Percentiles rank a stretch among this genome's conserved stretches.
Evolutionary conservation across 768 basidiomycete genomes (phyloP).

Genomic region (Mycena olivaceomarginata): DNA sequence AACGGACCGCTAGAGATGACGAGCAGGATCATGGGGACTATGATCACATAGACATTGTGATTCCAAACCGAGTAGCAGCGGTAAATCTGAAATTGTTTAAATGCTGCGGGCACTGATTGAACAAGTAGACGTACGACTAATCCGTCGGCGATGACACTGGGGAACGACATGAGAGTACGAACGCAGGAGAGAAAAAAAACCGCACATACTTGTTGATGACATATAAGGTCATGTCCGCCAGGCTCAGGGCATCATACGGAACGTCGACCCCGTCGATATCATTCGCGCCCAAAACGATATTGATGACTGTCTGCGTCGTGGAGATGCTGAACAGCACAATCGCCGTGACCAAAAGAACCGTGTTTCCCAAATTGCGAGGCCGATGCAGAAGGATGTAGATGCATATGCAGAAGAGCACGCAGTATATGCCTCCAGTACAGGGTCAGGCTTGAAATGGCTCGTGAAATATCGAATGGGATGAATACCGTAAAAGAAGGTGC

Average conservation of each 20-base stretch:
- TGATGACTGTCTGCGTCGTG: slow-evolving; percentile 51
- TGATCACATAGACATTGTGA: slow-evolving; percentile 51
- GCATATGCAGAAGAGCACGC: slow-evolving; percentile 54
- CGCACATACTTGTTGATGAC: slow-evolving; percentile 56
- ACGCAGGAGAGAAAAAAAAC: not conserved
- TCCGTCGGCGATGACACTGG: slow-evolving; percentile 53
- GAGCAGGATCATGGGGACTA: slow-evolving; percentile 50
- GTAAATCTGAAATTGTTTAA: slow-evolving; percentile 49
- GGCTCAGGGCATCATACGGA: slow-evolving; percentile 49
- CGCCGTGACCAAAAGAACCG: slow-evolving; percentile 51
- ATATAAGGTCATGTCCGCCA: slow-evolving; percentile 51
- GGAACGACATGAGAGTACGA: slow-evolving; percentile 8
- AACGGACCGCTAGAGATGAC: slow-evolving; percentile 50
- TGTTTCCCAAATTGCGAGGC: slow-evolving; percentile 46
- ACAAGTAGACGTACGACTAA: slow-evolving; percentile 49
- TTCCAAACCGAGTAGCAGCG: slow-evolving; percentile 58
- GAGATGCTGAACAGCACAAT: slow-evolving; percentile 53
- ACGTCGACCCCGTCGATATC: slow-evolving; percentile 48
- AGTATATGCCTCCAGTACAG: slow-evolving; percentile 49
- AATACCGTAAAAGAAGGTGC: slow-evolving; percentile 22
- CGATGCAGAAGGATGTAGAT: slow-evolving; percentile 50
- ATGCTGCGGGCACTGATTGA: not conserved
- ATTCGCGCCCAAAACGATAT: slow-evolving; percentile 52
- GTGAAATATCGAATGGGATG: not conserved
- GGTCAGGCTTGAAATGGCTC: not conserved